Evolutionary conservation across 2,329 filamentous ascomycete genomes (phyloP), one percentile per base, ranked within the genome.

Genomic region (Monosporascus sp.): DNA sequence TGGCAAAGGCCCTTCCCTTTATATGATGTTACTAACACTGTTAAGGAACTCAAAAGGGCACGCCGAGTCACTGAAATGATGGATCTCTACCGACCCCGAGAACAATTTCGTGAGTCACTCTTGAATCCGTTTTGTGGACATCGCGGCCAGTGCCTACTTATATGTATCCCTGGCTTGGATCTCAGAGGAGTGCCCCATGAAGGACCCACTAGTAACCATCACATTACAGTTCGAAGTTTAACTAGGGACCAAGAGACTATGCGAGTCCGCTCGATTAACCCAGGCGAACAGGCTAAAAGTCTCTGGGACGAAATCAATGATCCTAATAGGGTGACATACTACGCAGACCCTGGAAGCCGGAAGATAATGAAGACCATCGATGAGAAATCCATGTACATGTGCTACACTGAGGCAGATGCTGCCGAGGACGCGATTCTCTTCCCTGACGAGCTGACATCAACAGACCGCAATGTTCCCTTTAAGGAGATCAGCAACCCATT

Each of bases 351-450:
- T 8, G 17, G 27, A n/a, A 59, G 20, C 43, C 22, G 22, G 14
- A 26, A 27, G 11, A 27, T 46, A 17, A 24, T 31, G 20, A 24
- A 46, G 22, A 26, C 24, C 24, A 14, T 27, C 7, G 43, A 60
- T 16, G 51, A 53, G 8, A 57, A 50, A 26, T 35, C 45, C 2
- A 44, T 48, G 31, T 53, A 64, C 44, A 6, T 49, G 11, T 63
- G 62, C 44, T 68, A 68, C 46, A 67, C 58, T 27, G 62, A 67
- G 26, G 58, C 61, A 7, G 61, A 68, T 40, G 61, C 53, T 8
- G 65, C 57, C 5, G 66, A 68, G 52, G 65, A 67, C 38, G 49
- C 58, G 19, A 50, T 67, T 5, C 56, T 63, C 7, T 65, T 65
- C 52, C 57, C 57, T n/a, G 55, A 60, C 17, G 62, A 64, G 47